phyloP scores from a whole-genome alignment of 2,329 filamentous ascomycete genomes.

The Bipolaris cookei region DNA sequence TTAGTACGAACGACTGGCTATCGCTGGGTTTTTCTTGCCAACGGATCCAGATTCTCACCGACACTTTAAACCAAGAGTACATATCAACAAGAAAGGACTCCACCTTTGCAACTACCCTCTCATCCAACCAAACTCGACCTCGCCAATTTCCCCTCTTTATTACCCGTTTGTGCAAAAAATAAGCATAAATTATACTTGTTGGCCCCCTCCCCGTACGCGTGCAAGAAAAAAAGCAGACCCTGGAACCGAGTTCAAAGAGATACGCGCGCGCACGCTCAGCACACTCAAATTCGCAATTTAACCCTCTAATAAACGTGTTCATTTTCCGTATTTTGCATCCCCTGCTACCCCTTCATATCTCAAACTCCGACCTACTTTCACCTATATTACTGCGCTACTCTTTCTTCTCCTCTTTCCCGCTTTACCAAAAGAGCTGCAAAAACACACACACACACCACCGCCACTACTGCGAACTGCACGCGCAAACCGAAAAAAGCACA shows the following conservation, averaged over 20 bases:
- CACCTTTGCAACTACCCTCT: background rate
- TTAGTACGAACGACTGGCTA: background rate
- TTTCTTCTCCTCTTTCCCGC: too few relatives aligned
- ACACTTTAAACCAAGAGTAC: background rate
- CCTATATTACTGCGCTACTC: too few relatives aligned
- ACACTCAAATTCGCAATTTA: background rate
- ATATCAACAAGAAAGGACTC: background rate
- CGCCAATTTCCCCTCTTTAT: background rate
- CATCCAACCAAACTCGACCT: background rate
- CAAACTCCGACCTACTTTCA: too few relatives aligned
- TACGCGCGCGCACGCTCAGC: too few relatives aligned
- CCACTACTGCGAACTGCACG: background rate
- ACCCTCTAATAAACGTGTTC: background rate
- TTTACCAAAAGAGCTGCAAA: too few relatives aligned
- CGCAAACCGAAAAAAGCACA: background rate
- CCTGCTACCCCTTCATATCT: too few relatives aligned
- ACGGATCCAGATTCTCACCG: slow-evolving; percentile 4
- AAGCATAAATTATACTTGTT: background rate
- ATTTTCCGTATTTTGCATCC: too few relatives aligned
- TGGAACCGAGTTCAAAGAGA: too few relatives aligned
- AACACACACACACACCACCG: too few relatives aligned
- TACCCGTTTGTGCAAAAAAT: background rate
- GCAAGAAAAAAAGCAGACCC: too few relatives aligned
- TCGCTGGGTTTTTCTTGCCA: background rate
- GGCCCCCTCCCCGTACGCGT: too few relatives aligned